These are phyloP conservation scores for Cystobasidium onofrii DNA, from an alignment of 768 basidiomycete genomes.

Conservation along the genomic window DNA sequence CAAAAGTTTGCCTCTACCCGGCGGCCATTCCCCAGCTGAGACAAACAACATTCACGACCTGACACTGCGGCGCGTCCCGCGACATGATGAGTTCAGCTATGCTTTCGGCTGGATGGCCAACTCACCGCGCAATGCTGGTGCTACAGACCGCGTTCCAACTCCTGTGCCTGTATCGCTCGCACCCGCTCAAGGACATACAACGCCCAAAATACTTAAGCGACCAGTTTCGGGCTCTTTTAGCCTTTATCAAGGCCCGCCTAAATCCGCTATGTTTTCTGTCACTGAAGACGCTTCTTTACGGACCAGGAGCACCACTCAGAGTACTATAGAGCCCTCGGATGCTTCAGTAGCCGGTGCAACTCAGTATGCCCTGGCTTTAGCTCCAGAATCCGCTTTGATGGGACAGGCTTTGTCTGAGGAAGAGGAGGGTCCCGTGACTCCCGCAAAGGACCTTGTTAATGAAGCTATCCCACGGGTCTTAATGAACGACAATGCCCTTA, in stretches of 20 bases:
- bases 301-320: background rate
- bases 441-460: background rate
- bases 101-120: background rate
- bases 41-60: background rate
- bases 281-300: background rate
- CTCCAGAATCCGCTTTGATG: background rate
- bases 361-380: background rate
- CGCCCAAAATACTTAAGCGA: conserved; percentile 17
- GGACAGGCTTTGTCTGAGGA: background rate
- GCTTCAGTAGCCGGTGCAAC: background rate
- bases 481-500: background rate
- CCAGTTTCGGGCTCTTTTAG: conserved; percentile 2
- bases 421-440: background rate
- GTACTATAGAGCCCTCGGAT: background rate
- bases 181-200: conserved; percentile 10
- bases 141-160: background rate
- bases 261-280: background rate
- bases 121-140: background rate
- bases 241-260: background rate
- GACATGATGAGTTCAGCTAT: background rate
- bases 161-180: conserved; percentile 21
- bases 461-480: background rate
- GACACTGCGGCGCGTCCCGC: background rate
- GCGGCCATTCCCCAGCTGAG: background rate
- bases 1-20: background rate